A percentile compares a stretch with the other conserved stretches of the same genome.
These are phyloP conservation scores for Phytophthora brassicae DNA, from an alignment of 352 stramenopile genomes.

Conservation along the genomic window DNA sequence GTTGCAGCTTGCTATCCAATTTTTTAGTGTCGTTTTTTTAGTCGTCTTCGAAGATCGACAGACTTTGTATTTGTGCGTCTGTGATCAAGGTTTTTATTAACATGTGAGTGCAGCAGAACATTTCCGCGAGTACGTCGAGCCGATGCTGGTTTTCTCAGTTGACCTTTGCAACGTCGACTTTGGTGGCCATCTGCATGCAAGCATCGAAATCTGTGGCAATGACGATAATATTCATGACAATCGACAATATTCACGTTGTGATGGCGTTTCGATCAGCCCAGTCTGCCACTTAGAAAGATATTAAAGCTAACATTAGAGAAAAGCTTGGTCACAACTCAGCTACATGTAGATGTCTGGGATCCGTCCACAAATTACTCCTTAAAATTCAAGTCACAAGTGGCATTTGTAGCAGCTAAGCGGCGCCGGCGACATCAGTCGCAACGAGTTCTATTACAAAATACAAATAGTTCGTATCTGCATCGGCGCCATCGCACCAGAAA, in stretches of 20 bases:
- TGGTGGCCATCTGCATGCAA: no score
- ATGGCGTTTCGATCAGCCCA: slow-evolving; percentile 6
- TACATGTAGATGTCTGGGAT: no score
- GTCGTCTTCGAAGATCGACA: neutral
- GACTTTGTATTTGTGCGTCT: slow-evolving; percentile 8
- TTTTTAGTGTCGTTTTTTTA: slow-evolving; percentile 17
- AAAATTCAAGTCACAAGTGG: no score
- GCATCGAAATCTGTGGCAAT: slow-evolving; percentile 5
- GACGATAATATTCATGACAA: slow-evolving; percentile 5
- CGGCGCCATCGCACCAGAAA: no score
- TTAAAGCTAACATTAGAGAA: no score
- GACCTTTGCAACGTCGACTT: slow-evolving; percentile 37
- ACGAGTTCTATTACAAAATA: no score
- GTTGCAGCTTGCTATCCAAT: slow-evolving; percentile 7
- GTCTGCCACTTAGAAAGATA: no score
- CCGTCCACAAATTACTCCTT: neutral
- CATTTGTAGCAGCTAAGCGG: no score
- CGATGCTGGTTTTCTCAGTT: slow-evolving; percentile 27
- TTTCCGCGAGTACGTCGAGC: slow-evolving; percentile 20
- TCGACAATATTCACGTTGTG: neutral
- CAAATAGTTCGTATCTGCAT: no score
- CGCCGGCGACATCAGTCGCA: no score
- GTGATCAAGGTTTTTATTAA: slow-evolving; percentile 24
- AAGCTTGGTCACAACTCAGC: neutral
- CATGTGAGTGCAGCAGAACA: neutral